Evolutionary conservation across 805 yeast genomes (phyloP), one percentile per base, ranked within the genome.

Genomic region (Wickerhamomyces silvicola): DNA sequence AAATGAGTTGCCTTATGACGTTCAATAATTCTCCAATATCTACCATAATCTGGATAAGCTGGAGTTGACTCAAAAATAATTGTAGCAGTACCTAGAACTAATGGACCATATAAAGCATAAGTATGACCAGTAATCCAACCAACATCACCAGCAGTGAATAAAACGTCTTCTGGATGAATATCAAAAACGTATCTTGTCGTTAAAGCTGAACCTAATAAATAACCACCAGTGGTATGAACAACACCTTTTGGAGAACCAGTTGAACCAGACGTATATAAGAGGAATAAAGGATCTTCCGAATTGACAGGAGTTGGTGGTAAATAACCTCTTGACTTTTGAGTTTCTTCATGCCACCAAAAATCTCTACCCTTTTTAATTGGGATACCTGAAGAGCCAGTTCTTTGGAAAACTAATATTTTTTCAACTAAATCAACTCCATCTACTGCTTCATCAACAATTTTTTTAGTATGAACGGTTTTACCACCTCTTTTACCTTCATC

Each of bases 111-210:
- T 28, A 90, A 74, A 27, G 86, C 95, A 56, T 90, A 92, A 8
- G 97, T 83, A 62, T 92, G 98, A 47, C 97, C 97, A 12, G 98
- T 92, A 57, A 92, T 92, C 97, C 98, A 92, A 56, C 98, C 97
- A 35, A 92, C 86, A 58, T 92, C 97, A 55, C 97, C 97, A 24
- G 97, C 97, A 25, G 97, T 90, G 68, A 92, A 90, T 40, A 90
- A 62, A 27, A 82, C 70, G 60, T 92, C 97, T 41, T 81, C 82
- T 38, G 78, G 78, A 55, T 86, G 95, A 30, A 92, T 78, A 59
- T 94, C 97, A 59, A 92, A 90, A 28, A 87, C 87, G 62, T 88
- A 90, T 64, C 80, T 83, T 29, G 96, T 83, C 32, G 97, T 84
- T 57, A 88, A 66, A 35, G 86, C 76, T 18, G 97, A 96, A 40